Conservation (phyloP, 768 basidiomycete genomes). For the Lentinula lateritia region DNA sequence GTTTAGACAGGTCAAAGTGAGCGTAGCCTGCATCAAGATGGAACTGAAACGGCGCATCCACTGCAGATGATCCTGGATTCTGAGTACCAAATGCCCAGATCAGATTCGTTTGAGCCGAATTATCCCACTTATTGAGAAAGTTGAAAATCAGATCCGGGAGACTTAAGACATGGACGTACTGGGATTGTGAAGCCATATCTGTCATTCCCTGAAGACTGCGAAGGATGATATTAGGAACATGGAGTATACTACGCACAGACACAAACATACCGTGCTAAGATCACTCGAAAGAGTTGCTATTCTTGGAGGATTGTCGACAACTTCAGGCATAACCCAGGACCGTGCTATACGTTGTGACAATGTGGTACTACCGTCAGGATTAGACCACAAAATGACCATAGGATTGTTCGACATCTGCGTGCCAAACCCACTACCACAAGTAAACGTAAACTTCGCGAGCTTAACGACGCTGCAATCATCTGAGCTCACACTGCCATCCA, state of each 20-base stretch:
- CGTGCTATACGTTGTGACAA: slow-evolving; percentile 60
- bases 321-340: slow-evolving; percentile 48
- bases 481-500: slow-evolving; percentile 58
- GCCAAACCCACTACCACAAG: slow-evolving; percentile 50
- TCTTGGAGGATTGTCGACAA: slow-evolving; percentile 47
- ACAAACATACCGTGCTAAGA: slow-evolving; percentile 31
- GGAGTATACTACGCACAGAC: background rate
- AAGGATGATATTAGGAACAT: background rate
- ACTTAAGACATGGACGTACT: slow-evolving; percentile 22
- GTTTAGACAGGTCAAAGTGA: slow-evolving; percentile 43
- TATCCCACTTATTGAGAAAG: slow-evolving; percentile 29
- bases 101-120: slow-evolving; percentile 33
- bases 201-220: slow-evolving; percentile 30
- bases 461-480: background rate
- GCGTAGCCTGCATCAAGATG: slow-evolving; percentile 41
- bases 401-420: slow-evolving; percentile 45
- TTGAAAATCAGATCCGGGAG: background rate
- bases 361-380: slow-evolving; percentile 54
- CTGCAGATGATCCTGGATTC: slow-evolving; percentile 41
- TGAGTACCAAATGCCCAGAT: slow-evolving; percentile 56
- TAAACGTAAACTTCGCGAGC: background rate
- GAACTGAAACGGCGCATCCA: slow-evolving; percentile 38
- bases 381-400: slow-evolving; percentile 76
- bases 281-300: slow-evolving; percentile 34
- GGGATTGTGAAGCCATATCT: slow-evolving; percentile 47